phyloP scores from a whole-genome alignment of 2,329 filamentous ascomycete species.

The Seiridium unicorne region DNA sequence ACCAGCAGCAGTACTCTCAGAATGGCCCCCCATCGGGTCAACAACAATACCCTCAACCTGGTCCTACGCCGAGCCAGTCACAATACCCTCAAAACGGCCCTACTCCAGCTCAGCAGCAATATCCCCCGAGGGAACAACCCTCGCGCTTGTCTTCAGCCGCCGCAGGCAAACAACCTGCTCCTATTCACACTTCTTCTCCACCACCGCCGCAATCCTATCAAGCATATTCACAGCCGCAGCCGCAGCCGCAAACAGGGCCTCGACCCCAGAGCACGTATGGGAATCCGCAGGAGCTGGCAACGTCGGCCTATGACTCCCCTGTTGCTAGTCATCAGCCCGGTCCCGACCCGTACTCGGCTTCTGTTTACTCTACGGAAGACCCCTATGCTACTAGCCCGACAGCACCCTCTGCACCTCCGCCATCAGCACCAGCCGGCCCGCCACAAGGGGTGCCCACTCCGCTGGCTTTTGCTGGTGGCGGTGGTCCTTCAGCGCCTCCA shows the following conservation, averaged over 20 bases:
- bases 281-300: constrained; percentile 74
- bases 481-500: constrained; percentile 21
- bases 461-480: constrained; percentile 17
- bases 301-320: constrained; percentile 74
- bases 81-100: constrained; percentile 31
- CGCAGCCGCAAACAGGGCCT: constrained; percentile 36
- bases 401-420: constrained; percentile 26
- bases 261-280: constrained; percentile 68
- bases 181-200: constrained; percentile 50
- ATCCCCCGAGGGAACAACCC: constrained; percentile 39
- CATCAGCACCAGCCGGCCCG: constrained; percentile 22
- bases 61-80: constrained; percentile 13
- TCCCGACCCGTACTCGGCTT: constrained; percentile 43
- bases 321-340: constrained; percentile 52
- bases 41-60: constrained; percentile 26
- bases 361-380: constrained; percentile 49
- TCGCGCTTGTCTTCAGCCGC: constrained; percentile 38
- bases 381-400: constrained; percentile 27
- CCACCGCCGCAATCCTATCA: constrained; percentile 49
- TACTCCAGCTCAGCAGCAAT: constrained; percentile 21
- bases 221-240: constrained; percentile 44
- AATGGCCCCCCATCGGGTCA: constrained; percentile 18
- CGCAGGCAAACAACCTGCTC: constrained; percentile 46
- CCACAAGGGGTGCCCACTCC: constrained; percentile 21
- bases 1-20: constrained; percentile 26